phyloP scores from a whole-genome alignment of 495 filamentous ascomycete genomes.

The Aspergillus baeticus region DNA sequence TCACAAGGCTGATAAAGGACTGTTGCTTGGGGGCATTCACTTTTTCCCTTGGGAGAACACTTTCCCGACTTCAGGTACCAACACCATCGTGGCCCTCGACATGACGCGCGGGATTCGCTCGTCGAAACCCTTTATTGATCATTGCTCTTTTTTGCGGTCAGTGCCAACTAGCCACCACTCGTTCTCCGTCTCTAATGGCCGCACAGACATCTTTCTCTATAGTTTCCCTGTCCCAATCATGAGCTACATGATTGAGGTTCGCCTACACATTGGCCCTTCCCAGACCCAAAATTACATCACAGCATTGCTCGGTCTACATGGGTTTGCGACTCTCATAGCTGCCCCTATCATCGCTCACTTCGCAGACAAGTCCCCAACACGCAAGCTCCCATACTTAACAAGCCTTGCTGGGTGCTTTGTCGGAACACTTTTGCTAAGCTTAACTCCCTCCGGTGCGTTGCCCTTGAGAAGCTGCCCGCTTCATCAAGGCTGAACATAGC shows the following conservation, averaged over 20 bases:
- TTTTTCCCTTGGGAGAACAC: too few species aligned
- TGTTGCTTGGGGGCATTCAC: too few species aligned
- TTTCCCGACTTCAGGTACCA: too few species aligned
- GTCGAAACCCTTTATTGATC: too few species aligned
- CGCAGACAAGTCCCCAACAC: constrained; percentile 17
- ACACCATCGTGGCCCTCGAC: too few species aligned
- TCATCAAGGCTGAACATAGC: too few species aligned
- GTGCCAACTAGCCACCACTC: too few species aligned
- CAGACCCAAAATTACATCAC: constrained; percentile 26
- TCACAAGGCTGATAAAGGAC: too few species aligned
- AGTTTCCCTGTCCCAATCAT: constrained; percentile 30
- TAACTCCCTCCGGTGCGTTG: constrained; percentile 17
- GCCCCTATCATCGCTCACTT: constrained; percentile 25
- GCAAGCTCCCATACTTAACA: constrained; percentile 12
- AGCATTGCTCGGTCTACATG: constrained; percentile 19
- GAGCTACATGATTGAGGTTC: constrained; percentile 26
- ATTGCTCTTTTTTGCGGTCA: too few species aligned
- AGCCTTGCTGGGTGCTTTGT: constrained; percentile 16
- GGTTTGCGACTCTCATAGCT: constrained; percentile 20
- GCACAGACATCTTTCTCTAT: constrained; percentile 32
- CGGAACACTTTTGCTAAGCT: constrained; percentile 15
- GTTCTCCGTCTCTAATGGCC: too few species aligned
- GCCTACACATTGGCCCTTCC: constrained; percentile 20
- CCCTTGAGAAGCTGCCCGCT: too few species aligned
- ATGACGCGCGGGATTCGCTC: too few species aligned